Evolutionary conservation across 305 asterid genomes (phyloP), one percentile per base, ranked within the genome.

Genomic region (Solanum hybrid): DNA sequence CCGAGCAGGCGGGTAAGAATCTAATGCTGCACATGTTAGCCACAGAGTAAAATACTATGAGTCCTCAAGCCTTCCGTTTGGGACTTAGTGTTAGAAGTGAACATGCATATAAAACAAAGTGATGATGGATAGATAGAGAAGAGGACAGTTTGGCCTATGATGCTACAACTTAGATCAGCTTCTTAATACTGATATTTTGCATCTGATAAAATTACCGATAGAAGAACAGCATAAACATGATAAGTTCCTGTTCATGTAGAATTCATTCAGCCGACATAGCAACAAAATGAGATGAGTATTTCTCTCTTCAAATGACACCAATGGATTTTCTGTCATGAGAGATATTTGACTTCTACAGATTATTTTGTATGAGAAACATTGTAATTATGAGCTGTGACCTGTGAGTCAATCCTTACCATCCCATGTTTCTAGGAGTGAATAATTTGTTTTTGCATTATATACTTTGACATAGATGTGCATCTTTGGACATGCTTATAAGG

Each of bases 1-100:
- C 24, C 91, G 98, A 92, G 99, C 98, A 90, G 99, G 96, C 90
- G 98, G 99, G 98, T 97, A 93, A 94, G 97, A 92, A 81, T 89
- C 90, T 29, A 85, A 72, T 51, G 87, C 34, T 77, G 84, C 29
- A 77, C 87, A 78, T 92, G 81, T 79, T 39, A 14, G 9, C 51
- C 90, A 37, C 33, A 9, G 33, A 32, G 13, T 78, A 24, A 73
- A 6, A 14, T 51, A 57, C 39, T 79, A 61, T 41, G 86, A 51
- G 34, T 57, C 36, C 32, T 57, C 29, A 11, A 11, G 15, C 88
- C 88, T 57, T 85, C 3, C n/a, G 15, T 84, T 84, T 89, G 41
- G 85, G 38, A 84, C 76, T 84, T 22, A 22, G 76, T 57, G 34
- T 32, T 32, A 32, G 88, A 57, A 85, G 88, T 31, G 41, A 57